phyloP scores from a whole-genome alignment of 2,329 filamentous ascomycete genomes.

The Shiraia bambusicola region DNA sequence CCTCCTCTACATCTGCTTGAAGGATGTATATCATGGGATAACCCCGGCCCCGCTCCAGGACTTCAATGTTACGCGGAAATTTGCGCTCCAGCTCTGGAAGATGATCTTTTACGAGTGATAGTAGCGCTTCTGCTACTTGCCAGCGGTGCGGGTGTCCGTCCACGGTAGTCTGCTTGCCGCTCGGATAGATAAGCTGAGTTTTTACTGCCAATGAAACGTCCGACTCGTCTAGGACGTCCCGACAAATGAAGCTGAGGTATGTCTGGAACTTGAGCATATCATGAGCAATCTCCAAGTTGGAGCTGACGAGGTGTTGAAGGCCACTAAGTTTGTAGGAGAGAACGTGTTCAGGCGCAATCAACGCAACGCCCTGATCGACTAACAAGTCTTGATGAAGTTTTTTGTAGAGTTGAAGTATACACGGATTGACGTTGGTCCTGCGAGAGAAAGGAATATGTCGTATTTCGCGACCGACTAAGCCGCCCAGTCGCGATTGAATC shows the following conservation, averaged over 20 bases:
- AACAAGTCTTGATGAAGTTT: conserved; percentile 39
- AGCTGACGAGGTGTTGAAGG: conserved; percentile 54
- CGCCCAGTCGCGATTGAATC: conserved; percentile 57
- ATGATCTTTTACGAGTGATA: conserved; percentile 22
- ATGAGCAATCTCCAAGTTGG: conserved; percentile 40
- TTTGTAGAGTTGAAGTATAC: conserved; percentile 34
- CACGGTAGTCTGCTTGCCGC: conserved; percentile 25
- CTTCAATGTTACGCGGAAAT: conserved; percentile 51
- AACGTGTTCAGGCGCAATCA: conserved; percentile 62
- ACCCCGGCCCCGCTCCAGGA: conserved; percentile 36
- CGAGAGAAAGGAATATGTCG: conserved; percentile 62
- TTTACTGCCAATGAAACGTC: conserved; percentile 40
- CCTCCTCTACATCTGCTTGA: conserved; percentile 28
- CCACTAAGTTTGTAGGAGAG: conserved; percentile 64
- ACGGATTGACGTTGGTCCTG: conserved; percentile 39
- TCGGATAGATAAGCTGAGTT: conserved; percentile 43
- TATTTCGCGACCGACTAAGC: conserved; percentile 56
- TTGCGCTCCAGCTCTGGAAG: conserved; percentile 32
- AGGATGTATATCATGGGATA: conserved; percentile 60
- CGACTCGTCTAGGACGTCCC: conserved; percentile 64
- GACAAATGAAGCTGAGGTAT: conserved; percentile 51
- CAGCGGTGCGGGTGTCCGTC: conserved; percentile 39
- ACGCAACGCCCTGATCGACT: conserved; percentile 52
- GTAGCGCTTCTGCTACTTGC: conserved; percentile 30
- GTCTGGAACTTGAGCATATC: conserved; percentile 53